phyloP scores from a whole-genome alignment of 208 protist genomes.

The Crithidia thermophila region DNA sequence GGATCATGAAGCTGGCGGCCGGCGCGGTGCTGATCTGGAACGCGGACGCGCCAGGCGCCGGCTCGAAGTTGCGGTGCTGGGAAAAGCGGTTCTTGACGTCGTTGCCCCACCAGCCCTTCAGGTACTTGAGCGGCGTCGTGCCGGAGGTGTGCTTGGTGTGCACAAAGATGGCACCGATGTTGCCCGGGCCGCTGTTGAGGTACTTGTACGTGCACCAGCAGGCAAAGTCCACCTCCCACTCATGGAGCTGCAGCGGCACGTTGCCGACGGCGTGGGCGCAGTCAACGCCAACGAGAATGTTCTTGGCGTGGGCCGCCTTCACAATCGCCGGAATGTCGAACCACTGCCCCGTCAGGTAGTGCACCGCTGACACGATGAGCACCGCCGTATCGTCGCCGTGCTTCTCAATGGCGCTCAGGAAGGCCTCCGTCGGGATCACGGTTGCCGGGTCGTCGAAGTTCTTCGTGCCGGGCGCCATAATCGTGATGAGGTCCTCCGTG shows the following conservation, averaged over 20 bases:
- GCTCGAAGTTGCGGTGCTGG: constrained; percentile 66
- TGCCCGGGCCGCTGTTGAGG: constrained; percentile 93
- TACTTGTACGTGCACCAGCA: constrained; percentile 97
- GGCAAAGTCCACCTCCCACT: constrained; percentile 97
- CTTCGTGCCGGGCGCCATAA: constrained; percentile 58
- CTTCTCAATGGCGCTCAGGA: constrained; percentile 82
- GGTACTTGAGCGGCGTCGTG: constrained; percentile 37
- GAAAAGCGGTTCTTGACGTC: constrained; percentile 74
- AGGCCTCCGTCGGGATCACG: constrained; percentile 75
- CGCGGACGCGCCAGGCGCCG: constrained; percentile 64
- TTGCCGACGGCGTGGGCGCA: constrained; percentile 96
- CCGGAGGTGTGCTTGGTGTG: constrained; percentile 82
- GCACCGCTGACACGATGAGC: constrained; percentile 89
- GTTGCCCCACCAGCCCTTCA: constrained; percentile 94
- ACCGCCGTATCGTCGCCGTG: constrained; percentile 88
- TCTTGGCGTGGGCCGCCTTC: constrained; percentile 73
- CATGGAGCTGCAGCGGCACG: constrained; percentile 92
- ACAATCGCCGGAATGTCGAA: constrained; percentile 94
- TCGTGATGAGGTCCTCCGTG: constrained; percentile 56
- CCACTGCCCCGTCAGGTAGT: constrained; percentile 95
- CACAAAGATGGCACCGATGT: constrained; percentile 92
- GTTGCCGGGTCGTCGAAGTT: constrained; percentile 27
- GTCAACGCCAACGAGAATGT: constrained; percentile 92
- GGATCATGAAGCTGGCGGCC: constrained; percentile 61
- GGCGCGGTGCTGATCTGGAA: constrained; percentile 86